Base-by-base conservation (phyloP, 768 basidiomycete species). In the Suillus placidus region DNA sequence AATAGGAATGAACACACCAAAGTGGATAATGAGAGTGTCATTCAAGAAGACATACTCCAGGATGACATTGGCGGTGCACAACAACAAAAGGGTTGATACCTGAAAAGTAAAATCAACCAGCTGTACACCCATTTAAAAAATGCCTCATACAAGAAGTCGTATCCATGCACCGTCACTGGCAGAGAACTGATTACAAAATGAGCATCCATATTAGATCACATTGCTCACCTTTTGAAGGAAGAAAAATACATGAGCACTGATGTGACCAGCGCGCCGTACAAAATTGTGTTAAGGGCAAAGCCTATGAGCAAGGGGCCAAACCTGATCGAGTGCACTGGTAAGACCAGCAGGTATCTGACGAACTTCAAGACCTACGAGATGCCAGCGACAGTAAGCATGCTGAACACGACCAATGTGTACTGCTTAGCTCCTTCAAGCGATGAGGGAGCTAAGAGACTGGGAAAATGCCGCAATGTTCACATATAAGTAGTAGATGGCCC, bases 281-380 rank as follows among this genome's bases (percentile, higher is more conserved):
- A 64, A 40, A 78, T 71, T 32, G 74, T 65, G 67, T 81, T 78
- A 56, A 80, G 68, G 49, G 77, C 69, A 38, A 77, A 69, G 45
- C 80, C 80, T 43, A 76, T 64, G 57, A 81, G 74, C 55, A 78
- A 69, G 2, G 80, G 80, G 6, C 80, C 80, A 60, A 75, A 69
- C 37, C 75, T 79, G 67, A 20, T 63, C 30, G 64, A 45, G 35
- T n/a, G n/a, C 26, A 14, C 16, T 35, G 47, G 14, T 57, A 18
- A 57, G 49, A 18, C 42, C 1, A 55, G 40, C 18, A 32, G 13
- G 35, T 61, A 18, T 64, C 38, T 66, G 61, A 52, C 14, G 9
- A 37, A 9, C 2, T 34, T 34, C 4, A n/a, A 56, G 34, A 71
- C 72, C 18, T 35, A 73, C 72, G 72, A 68, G 32, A 73, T 37